Evolutionary conservation across 2,329 filamentous ascomycete species (phyloP).

Genomic region (Paraconiothyrium brasiliense): DNA sequence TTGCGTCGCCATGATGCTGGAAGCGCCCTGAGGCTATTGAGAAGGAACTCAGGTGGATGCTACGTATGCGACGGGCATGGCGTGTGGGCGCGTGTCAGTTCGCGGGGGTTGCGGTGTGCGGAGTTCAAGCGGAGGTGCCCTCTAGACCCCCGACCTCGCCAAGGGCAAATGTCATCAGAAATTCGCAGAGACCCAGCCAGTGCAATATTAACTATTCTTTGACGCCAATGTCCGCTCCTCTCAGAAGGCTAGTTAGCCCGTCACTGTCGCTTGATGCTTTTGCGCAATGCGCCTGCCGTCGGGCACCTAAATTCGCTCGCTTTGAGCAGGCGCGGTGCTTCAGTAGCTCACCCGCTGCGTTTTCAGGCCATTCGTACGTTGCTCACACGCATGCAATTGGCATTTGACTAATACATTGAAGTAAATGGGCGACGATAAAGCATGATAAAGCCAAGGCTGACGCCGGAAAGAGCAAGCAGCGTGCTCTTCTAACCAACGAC

Average conservation of each 20-base stretch:
- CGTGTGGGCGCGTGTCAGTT: slow-evolving; percentile 16
- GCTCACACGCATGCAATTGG: background rate
- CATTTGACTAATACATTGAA: slow-evolving; percentile 48
- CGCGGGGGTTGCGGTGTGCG: slow-evolving; percentile 16
- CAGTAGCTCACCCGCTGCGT: slow-evolving; percentile 35
- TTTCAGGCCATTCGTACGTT: slow-evolving; percentile 48
- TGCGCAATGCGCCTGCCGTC: slow-evolving; percentile 32
- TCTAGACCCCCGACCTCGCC: slow-evolving; percentile 10
- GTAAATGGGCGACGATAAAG: slow-evolving; percentile 94
- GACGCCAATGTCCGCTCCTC: slow-evolving; percentile 33
- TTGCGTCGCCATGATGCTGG: slow-evolving; percentile 36
- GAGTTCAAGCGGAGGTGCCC: slow-evolving; percentile 13
- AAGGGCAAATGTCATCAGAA: background rate
- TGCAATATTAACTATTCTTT: background rate
- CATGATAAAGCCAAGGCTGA: slow-evolving; percentile 94
- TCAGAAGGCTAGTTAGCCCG: slow-evolving; percentile 30
- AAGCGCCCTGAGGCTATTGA: slow-evolving; percentile 22
- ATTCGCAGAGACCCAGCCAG: background rate
- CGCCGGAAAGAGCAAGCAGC: slow-evolving; percentile 76
- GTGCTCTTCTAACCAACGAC: slow-evolving; percentile 73
- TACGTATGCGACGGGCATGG: slow-evolving; percentile 31
- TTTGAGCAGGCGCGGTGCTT: slow-evolving; percentile 37
- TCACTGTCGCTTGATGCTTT: slow-evolving; percentile 21
- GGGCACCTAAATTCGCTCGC: slow-evolving; percentile 20
- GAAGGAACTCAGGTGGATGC: slow-evolving; percentile 15